Conservation (phyloP, 768 basidiomycete genomes). For the Astraeus odoratus region DNA sequence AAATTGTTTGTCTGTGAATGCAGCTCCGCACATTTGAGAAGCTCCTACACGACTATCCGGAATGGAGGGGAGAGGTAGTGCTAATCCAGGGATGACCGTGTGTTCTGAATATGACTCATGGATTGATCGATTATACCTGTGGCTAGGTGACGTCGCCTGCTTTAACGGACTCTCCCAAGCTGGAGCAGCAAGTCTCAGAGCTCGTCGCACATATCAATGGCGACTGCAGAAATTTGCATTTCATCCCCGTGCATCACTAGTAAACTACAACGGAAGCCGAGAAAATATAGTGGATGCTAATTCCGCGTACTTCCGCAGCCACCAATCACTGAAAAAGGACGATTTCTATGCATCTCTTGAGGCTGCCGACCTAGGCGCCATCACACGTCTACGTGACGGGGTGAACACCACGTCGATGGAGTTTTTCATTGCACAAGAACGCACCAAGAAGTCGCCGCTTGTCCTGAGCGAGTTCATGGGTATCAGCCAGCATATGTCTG, state of each 20-base stretch:
- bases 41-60: conserved; percentile 85
- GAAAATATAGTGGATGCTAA: neutral
- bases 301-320: conserved; percentile 42
- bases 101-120: conserved; percentile 1
- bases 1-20: neutral
- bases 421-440: conserved; percentile 90
- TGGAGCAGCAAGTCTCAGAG: conserved; percentile 91
- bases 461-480: conserved; percentile 98
- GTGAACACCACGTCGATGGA: conserved; percentile 99
- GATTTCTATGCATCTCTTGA: conserved; percentile 94
- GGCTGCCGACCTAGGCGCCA: conserved; percentile 90
- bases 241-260: conserved; percentile 98
- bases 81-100: conserved; percentile 41
- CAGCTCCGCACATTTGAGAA: conserved; percentile 94
- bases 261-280: conserved; percentile 35
- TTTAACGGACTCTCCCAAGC: conserved; percentile 84
- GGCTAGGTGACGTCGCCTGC: conserved; percentile 87
- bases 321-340: conserved; percentile 95
- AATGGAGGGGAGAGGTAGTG: conserved; percentile 90
- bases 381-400: conserved; percentile 92
- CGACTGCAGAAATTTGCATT: conserved; percentile 89
- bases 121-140: conserved; percentile 39
- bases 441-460: conserved; percentile 75
- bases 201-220: conserved; percentile 94
- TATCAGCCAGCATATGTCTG: conserved; percentile 85